Conservation (phyloP, 192 early-diverging fungal species). For the Coemansia sp. region DNA sequence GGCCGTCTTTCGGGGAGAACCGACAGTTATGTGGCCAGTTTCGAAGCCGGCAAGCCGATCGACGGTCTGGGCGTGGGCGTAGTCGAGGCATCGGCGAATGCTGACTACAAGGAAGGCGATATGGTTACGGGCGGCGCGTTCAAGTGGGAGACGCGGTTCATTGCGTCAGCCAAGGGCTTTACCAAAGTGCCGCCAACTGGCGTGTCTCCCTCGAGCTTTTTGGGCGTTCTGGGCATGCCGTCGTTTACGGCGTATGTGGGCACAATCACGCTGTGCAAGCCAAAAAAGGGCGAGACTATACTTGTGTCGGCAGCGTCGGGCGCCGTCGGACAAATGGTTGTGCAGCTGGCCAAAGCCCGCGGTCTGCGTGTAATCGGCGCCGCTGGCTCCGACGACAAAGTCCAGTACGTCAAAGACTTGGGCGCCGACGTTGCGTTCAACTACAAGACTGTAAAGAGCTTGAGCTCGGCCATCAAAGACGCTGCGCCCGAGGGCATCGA, state of each 20-base stretch:
- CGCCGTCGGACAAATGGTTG: conserved; percentile 77
- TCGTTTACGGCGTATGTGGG: conserved; percentile 76
- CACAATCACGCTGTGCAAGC: conserved; percentile 63
- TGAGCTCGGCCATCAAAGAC: conserved; percentile 56
- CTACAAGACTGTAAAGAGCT: conserved; percentile 76
- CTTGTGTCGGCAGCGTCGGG: conserved; percentile 81
- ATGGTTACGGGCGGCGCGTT: conserved; percentile 59
- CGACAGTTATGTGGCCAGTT: conserved; percentile 60
- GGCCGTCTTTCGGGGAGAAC: conserved; percentile 40
- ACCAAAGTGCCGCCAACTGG: conserved; percentile 13
- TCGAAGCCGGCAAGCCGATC: conserved; percentile 57
- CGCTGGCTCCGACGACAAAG: conserved; percentile 84
- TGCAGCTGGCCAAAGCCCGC: conserved; percentile 74
- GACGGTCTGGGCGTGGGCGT: conserved; percentile 49
- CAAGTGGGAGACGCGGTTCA: conserved; percentile 61
- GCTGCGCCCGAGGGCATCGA: conserved; percentile 79
- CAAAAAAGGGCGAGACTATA: conserved; percentile 80
- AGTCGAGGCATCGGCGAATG: conserved; percentile 65
- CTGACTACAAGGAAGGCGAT: conserved; percentile 62
- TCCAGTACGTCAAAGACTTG: conserved; percentile 63
- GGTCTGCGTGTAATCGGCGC: conserved; percentile 83
- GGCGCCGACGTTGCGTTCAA: conserved; percentile 88
- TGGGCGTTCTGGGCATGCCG: conserved; percentile 75
- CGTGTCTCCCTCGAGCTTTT: conserved; percentile 13
- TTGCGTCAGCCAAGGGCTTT: conserved; percentile 31